Evolutionary conservation across 2,329 filamentous ascomycete species (phyloP).

Genomic region (Amauroascus niger): DNA sequence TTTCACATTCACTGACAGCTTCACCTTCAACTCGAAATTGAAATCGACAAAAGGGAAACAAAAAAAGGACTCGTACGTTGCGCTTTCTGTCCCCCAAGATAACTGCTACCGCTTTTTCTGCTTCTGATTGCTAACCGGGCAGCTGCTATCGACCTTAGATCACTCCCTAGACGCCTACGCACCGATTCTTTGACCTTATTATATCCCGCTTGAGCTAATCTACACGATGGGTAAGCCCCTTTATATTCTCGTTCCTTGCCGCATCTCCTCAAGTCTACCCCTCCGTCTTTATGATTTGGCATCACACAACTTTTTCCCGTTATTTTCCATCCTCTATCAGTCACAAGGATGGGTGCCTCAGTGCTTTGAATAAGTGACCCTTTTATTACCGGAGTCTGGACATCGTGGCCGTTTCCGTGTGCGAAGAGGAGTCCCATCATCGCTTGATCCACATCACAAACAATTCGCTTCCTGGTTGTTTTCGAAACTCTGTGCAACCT

Average conservation of each 20-base stretch:
- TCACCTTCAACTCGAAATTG: background rate
- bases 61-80: background rate
- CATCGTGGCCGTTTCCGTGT: constrained; percentile 1
- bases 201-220: constrained; percentile 13
- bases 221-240: constrained; percentile 33
- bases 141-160: background rate
- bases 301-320: background rate
- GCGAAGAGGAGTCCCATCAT: background rate
- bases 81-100: background rate
- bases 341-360: background rate
- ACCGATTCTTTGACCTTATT: constrained; percentile 16
- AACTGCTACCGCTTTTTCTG: background rate
- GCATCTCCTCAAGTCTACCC: constrained; percentile 2
- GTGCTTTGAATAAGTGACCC: constrained; percentile 3
- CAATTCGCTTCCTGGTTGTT: constrained; percentile 7
- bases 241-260: constrained; percentile 12
- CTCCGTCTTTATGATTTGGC: background rate
- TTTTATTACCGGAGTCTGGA: background rate
- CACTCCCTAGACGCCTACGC: background rate
- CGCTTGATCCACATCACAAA: background rate
- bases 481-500: constrained; percentile 12
- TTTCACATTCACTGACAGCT: background rate
- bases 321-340: too few relatives aligned
- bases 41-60: too few relatives aligned
- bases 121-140: background rate